These are phyloP conservation scores for Xerocomus minutiporus DNA, from an alignment of 1,284 basidiomycete species.

Conservation along the genomic window DNA sequence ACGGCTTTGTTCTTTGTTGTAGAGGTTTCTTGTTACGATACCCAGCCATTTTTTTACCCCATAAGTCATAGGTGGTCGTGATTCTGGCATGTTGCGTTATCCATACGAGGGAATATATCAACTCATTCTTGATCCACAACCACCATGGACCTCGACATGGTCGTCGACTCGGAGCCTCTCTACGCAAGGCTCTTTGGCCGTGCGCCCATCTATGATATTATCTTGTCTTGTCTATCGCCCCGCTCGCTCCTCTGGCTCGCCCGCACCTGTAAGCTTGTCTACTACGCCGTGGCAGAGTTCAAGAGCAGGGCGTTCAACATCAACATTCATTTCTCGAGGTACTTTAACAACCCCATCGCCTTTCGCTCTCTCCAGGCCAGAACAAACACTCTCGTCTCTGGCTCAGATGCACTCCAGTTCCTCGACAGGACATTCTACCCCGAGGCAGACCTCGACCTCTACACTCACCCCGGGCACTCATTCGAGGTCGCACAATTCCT, in stretches of 20 bases:
- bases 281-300: slow-evolving; percentile 6
- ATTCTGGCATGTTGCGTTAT: slow-evolving; percentile 26
- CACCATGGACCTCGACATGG: slow-evolving; percentile 5
- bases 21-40: slow-evolving; percentile 20
- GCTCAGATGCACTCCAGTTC: slow-evolving; percentile 49
- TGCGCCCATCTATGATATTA: slow-evolving; percentile 20
- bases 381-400: slow-evolving; percentile 45
- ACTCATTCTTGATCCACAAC: neutral
- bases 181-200: slow-evolving; percentile 9
- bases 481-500: slow-evolving; percentile 30
- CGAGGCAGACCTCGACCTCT: slow-evolving; percentile 47
- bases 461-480: slow-evolving; percentile 31
- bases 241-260: slow-evolving; percentile 1
- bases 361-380: slow-evolving; percentile 43
- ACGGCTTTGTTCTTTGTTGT: slow-evolving; percentile 1
- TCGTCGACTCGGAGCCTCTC: neutral
- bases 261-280: slow-evolving; percentile 15
- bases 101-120: slow-evolving; percentile 19
- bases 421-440: slow-evolving; percentile 42
- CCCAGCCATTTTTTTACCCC: slow-evolving; percentile 16
- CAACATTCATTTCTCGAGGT: slow-evolving; percentile 24
- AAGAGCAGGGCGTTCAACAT: slow-evolving; percentile 23
- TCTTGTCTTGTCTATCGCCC: slow-evolving; percentile 19
- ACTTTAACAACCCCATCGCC: slow-evolving; percentile 28
- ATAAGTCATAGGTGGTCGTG: slow-evolving; percentile 14